phyloP scores from a whole-genome alignment of 805 yeast genomes.

The Saturnispora bothae region DNA sequence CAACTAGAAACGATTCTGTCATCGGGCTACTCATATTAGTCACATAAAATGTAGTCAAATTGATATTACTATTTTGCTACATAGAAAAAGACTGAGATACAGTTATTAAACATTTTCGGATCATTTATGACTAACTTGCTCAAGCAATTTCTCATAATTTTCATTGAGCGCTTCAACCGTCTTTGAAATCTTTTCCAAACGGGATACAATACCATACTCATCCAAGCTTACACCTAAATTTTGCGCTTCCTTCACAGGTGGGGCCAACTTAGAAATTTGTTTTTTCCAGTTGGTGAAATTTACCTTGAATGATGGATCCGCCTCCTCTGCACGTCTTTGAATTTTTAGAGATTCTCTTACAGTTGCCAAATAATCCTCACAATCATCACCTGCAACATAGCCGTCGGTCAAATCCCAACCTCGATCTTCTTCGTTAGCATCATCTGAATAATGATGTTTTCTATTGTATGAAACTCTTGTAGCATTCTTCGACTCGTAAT shows the following conservation, averaged over 20 bases:
- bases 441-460: slow-evolving; percentile 53
- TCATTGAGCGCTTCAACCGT: slow-evolving; percentile 31
- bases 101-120: no score
- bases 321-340: slow-evolving; percentile 54
- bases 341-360: slow-evolving; percentile 32
- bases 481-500: slow-evolving; percentile 57
- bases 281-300: slow-evolving; percentile 39
- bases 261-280: slow-evolving; percentile 40
- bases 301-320: slow-evolving; percentile 59
- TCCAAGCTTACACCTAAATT: slow-evolving; percentile 55
- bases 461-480: slow-evolving; percentile 65
- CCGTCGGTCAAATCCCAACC: slow-evolving; percentile 86
- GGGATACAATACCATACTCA: slow-evolving; percentile 41
- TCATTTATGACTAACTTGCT: no score
- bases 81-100: no score
- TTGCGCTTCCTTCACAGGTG: slow-evolving; percentile 50
- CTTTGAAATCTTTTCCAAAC: slow-evolving; percentile 36
- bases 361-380: slow-evolving; percentile 19
- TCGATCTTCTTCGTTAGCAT: slow-evolving; percentile 64
- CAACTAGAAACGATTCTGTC: no score
- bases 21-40: no score
- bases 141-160: slow-evolving; percentile 19
- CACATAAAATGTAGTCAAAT: no score
- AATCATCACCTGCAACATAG: slow-evolving; percentile 30
- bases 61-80: no score